Base-by-base conservation (phyloP, 306 rosid genomes). In the Psophocarpus tetragonolobus region DNA sequence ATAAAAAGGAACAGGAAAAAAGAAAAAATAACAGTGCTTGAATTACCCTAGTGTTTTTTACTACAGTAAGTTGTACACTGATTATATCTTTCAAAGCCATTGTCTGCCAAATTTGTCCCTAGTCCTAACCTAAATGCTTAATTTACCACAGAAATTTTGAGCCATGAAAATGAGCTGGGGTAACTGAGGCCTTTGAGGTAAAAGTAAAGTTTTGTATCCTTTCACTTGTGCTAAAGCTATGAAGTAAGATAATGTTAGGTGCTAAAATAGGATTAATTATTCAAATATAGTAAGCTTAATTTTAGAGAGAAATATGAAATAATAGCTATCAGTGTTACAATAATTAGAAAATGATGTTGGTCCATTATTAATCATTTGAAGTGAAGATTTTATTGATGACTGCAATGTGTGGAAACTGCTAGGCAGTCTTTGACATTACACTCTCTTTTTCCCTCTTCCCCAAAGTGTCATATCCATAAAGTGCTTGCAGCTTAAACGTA, bases 351-450 rank as follows among this genome's bases (percentile, higher is more conserved):
- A 82, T 81, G 33, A 68, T 72, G 85, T 74, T 76, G 81, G 86
- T 24, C 83, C 87, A 29, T 78, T 83, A 24, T 78, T 83, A 71
- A 90, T 89, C 91, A 92, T 88, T 87, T 85, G 85, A 85, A 90
- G 86, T 88, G 87, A 75, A 67, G 84, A 87, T 81, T 80, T 42
- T 48, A 54, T 76, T 77, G 74, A 62, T 53, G 39, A 73, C 41
- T 72, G 23, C 53, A 54, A 6, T 69, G 79, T 69, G 79, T 48
- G 54, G 65, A 20, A 64, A 61, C 82, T 50, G 73, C 76, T 41
- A 54, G 39, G 17, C 30, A 57, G 35, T 24, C 5, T 58, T 61
- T 47, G 68, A 33, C 23, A 62, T 70, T 8, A 42, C n/a, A 18
- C 48, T 27, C 26, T 56, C 8, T 12, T 53, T 80, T 73, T 12